Conservation (phyloP, 306 rosid genomes). For the Castanospermum australe region DNA sequence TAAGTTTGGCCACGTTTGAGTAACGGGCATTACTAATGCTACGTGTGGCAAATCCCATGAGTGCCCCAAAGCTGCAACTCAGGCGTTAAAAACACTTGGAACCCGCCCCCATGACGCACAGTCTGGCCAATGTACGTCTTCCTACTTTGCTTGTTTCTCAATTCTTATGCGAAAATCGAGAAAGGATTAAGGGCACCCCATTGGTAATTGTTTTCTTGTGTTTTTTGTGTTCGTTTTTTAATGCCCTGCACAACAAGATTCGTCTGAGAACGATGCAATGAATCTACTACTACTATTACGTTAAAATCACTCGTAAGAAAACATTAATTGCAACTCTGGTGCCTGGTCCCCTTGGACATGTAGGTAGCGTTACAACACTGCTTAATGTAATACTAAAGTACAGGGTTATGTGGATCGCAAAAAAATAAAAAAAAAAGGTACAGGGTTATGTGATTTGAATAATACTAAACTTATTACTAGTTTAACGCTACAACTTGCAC, state of each 20-base stretch:
- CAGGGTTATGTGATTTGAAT: constrained; percentile 25
- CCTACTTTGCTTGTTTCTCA: constrained; percentile 9
- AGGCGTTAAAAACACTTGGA: neutral
- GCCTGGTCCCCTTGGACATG: constrained; percentile 30
- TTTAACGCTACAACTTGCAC: constrained; percentile 47
- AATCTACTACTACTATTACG: no score
- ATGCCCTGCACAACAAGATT: constrained; percentile 21
- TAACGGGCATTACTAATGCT: neutral
- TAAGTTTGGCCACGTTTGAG: constrained; percentile 5
- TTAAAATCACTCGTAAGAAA: neutral
- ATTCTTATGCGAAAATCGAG: constrained; percentile 21
- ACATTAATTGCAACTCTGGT: neutral
- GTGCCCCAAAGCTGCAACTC: neutral
- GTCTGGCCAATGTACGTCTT: constrained; percentile 19
- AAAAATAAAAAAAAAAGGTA: no score
- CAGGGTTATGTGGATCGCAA: no score
- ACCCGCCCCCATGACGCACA: constrained; percentile 13
- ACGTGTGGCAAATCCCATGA: neutral
- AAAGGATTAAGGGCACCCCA: constrained; percentile 10
- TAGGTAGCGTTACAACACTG: constrained; percentile 33
- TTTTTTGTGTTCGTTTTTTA: neutral
- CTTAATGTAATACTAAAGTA: neutral
- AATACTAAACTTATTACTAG: constrained; percentile 2
- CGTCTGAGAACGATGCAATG: constrained; percentile 6
- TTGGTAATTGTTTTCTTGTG: neutral